Base-by-base conservation (phyloP, 1,139 yeast genomes). In the Candida dubliniensis region DNA sequence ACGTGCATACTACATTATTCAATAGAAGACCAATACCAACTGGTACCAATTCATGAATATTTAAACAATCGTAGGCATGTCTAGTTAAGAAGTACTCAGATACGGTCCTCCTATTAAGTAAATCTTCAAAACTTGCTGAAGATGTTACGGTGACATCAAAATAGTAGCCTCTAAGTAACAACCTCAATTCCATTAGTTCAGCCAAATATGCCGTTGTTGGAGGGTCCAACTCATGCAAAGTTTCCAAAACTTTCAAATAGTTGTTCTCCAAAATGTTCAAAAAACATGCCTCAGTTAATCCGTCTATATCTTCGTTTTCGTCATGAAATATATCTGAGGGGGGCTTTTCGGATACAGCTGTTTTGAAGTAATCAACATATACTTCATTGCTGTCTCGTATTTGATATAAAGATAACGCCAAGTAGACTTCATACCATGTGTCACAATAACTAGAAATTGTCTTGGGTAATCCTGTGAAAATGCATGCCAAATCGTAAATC, bases 371-470 rank as follows among this genome's bases (percentile, higher is more conserved):
- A 33, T 70, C 73, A 3, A 54, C 35, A 47, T 63, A 72, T 3
- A 72, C 57, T 2, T 52, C 46, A 7, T 56, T 63, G 46, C 69
- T 73, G 44, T 73, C 76, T 43, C 77, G 62, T 34, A 87, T 80
- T 56, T 81, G 83, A 59, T 72, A 89, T 42, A 82, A 68, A 25
- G 82, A 67, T 35, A 84, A 73, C 1, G 87, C 84, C 38, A 80
- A 71, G 38, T 81, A 72, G 14, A 83, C 73, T 56, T 87, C 96
- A 59, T 82, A 86, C 96, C 96, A 88, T 1, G 77, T 66, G 6
- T 68, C 66, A 31, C 84, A 72, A 44, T 63, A 68, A 12, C 64
- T 66, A 2, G 78, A 58, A 24, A 83, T 81, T 0, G 81, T 66
- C 36, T 71, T 70, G 10, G 77, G 74, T 42, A 77, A 72, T 1